Base-by-base conservation (phyloP, 1,284 basidiomycete genomes). In the Polyporus tsugae region DNA sequence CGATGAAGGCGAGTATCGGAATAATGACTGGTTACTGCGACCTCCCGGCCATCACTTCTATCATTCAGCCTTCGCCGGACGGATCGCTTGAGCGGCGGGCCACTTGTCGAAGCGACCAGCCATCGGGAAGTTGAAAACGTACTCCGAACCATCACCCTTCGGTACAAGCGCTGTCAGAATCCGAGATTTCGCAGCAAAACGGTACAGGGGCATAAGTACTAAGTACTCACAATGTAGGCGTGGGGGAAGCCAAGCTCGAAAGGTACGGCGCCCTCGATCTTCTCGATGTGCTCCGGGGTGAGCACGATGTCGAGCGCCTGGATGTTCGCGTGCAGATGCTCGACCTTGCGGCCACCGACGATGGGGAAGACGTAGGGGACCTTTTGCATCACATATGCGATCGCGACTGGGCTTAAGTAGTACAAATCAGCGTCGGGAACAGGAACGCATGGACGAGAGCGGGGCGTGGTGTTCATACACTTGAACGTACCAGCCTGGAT, bases 351-450 rank as follows among this genome's bases (percentile, higher is more conserved):
- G 19, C 75, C 75, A 13, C 76, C 74, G 62, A 75, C 60, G 62
- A 76, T 67, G 6, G 76, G 75, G 65, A 76, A 76, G 25, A 74
- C 73, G 65, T 71, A 73, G 0, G 74, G 73, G 0, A 65, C n/a
- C 69, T 77, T 77, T 3, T 76, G 74, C 72, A 77, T 72, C 38
- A 73, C 66, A 38, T 75, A 77, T 2, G 75, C 76, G 46, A 77
- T 76, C 1, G 72, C 74, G 2, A 64, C 63, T 57, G 11, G 25
- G 25, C 7, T 29, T 10, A 44, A 29, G 33, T 29, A 29, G 1
- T 29, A 13, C 11, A 19, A n/a, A 13, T 13, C 17, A 19, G 17
- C 22, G 46, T 35, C 9, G 29, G 33, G 19, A 17, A 49, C 17
- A 42, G 33, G 19, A 17, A 49, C 19, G 22, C 17, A 15, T 7